A percentile compares a stretch with the other conserved stretches of the same genome.
Conservation (phyloP, 805 yeast genomes). For the Grigorovia transvaalensis region DNA sequence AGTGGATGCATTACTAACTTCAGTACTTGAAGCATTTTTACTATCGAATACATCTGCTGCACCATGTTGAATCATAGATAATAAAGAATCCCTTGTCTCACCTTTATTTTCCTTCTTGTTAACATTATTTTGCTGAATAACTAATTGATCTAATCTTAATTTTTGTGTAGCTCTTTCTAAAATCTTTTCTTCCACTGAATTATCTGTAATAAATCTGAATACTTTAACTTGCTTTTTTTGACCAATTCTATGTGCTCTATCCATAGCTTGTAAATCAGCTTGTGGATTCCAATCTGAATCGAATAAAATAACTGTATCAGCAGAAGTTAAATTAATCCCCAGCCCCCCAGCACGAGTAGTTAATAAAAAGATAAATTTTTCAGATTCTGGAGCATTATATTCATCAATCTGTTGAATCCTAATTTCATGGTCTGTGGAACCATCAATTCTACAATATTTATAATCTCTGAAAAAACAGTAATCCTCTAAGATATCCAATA, state of each 20-base stretch:
- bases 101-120: slow-evolving; percentile 24
- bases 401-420: slow-evolving; percentile 69
- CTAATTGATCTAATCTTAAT: slow-evolving; percentile 67
- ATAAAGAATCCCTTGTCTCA: slow-evolving; percentile 55
- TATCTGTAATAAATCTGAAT: slow-evolving; percentile 66
- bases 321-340: slow-evolving; percentile 71
- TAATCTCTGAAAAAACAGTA: slow-evolving; percentile 61
- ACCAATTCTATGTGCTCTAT: slow-evolving; percentile 81
- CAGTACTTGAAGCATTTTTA: slow-evolving; percentile 3
- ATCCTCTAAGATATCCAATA: slow-evolving; percentile 72
- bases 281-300: slow-evolving; percentile 89
- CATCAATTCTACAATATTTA: slow-evolving; percentile 72
- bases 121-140: slow-evolving; percentile 64
- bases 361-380: slow-evolving; percentile 59
- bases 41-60: slow-evolving; percentile 49
- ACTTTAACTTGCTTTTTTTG: slow-evolving; percentile 78
- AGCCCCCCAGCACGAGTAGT: slow-evolving; percentile 88
- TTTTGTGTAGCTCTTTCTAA: slow-evolving; percentile 76
- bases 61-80: slow-evolving; percentile 78
- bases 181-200: slow-evolving; percentile 76
- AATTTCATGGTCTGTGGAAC: slow-evolving; percentile 72
- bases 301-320: slow-evolving; percentile 62
- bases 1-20: slow-evolving; percentile 17
- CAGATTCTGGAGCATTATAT: slow-evolving; percentile 62
- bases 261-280: slow-evolving; percentile 85